Base-by-base conservation (phyloP, 2,329 filamentous ascomycete genomes). In the Fusarium sp. region DNA sequence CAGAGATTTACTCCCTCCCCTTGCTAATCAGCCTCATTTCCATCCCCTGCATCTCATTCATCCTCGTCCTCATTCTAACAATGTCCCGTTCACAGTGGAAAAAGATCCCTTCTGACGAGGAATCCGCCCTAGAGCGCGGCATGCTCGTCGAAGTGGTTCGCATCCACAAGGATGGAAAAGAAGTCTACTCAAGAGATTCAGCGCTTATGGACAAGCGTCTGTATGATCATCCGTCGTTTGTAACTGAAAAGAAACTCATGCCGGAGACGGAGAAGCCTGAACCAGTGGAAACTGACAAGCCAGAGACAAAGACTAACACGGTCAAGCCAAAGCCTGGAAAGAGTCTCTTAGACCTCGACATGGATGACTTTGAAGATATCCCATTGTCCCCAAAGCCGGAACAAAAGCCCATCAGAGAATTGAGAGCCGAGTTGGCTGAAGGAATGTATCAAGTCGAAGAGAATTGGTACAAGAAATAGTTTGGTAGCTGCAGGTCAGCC, bases 81-180 rank as follows among this genome's bases (percentile, higher is more conserved):
- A 69, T 69, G 53, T 20, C 28, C 13, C n/a, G 31, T 3, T 39
- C 44, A 9, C 42, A 39, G 13, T 58, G 33, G 38, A 44, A 53
- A 13, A 60, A 51, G 17, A 24, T n/a, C 22, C 28, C 36, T 15
- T n/a, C 34, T 2, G 40, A 36, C 6, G 18, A 51, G 5, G 48
- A 40, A 7, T n/a, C 39, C 22, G 11, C 15, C 13, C 20, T 55
- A 2, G 22, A 66, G 8, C 28, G 54, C 6, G 61, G 61, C 8
- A 66, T 66, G 49, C 62, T 66, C 2, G 63, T 62, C 24, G 48
- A 66, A 24, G 46, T 66, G 10, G 40, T 43, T 5, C 36, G 55
- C 11, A 38, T 66, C 18, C 33, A 61, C 18, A 39, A 58, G 13
- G 56, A 66, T 8, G 63, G 55, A 14, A 38, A 24, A 8, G 28